Conservation (phyloP, 2,329 filamentous ascomycete species). For the Colletotrichum sp. region DNA sequence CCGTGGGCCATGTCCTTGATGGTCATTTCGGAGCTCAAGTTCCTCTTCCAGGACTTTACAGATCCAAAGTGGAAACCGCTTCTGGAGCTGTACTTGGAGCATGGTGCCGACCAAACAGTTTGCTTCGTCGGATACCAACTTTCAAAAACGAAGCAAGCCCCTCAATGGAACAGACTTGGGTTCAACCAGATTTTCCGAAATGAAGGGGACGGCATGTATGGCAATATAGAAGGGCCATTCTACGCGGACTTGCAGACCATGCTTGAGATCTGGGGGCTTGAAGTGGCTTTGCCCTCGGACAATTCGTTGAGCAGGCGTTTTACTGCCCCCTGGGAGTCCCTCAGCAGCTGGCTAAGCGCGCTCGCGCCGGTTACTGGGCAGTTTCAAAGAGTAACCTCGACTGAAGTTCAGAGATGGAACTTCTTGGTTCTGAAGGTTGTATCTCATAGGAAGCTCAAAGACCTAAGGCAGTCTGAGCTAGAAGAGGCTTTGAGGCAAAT, state of each 20-base stretch:
- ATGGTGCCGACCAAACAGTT: background rate
- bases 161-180: background rate
- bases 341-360: background rate
- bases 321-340: background rate
- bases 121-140: background rate
- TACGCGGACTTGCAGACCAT: background rate
- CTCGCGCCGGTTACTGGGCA: background rate
- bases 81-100: background rate
- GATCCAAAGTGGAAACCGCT: background rate
- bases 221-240: background rate
- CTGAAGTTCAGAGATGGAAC: background rate
- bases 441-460: background rate
- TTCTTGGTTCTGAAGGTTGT: background rate
- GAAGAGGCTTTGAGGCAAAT: background rate
- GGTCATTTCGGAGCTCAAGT: background rate
- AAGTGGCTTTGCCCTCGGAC: background rate
- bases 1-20: background rate
- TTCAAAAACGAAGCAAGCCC: background rate
- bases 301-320: background rate
- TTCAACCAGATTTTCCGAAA: background rate
- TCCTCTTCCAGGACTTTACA: background rate
- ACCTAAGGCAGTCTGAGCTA: background rate
- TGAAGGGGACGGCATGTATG: background rate
- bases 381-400: background rate
- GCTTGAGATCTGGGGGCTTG: background rate